Percentiles rank a stretch among this genome's conserved stretches.
Conservation (phyloP, 2,329 filamentous ascomycete genomes). For the Botryotinia narcissicola region DNA sequence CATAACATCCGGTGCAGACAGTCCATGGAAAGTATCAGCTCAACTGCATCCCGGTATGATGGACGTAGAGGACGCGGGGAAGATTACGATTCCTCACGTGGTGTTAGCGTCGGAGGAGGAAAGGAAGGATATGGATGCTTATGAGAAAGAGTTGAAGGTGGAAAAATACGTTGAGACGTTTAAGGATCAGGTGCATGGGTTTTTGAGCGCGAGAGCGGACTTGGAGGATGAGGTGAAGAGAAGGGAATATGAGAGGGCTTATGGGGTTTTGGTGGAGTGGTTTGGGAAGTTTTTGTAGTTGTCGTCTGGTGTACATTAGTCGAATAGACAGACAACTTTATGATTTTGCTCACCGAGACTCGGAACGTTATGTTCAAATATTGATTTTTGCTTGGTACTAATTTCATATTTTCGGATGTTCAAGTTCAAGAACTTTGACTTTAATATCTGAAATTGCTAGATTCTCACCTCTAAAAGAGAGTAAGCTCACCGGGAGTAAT, state of each 20-base stretch:
- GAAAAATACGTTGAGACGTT: constrained; percentile 48
- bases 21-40: constrained; percentile 50
- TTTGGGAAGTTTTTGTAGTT: constrained; percentile 41
- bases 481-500: not conserved
- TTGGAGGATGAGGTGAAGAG: constrained; percentile 44
- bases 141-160: constrained; percentile 41
- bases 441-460: not conserved
- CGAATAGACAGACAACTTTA: not conserved
- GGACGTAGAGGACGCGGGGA: constrained; percentile 56
- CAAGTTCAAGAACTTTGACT: not conserved
- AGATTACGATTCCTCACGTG: constrained; percentile 58
- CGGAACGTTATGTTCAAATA: not conserved
- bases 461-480: too few relatives aligned
- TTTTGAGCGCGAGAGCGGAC: constrained; percentile 53
- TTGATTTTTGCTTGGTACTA: not conserved
- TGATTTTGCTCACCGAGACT: not conserved
- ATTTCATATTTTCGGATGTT: not conserved
- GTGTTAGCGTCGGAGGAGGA: constrained; percentile 55
- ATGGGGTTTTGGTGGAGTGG: constrained; percentile 44
- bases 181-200: constrained; percentile 50
- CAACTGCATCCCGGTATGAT: constrained; percentile 60
- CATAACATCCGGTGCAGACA: constrained; percentile 25
- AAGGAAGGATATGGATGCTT: constrained; percentile 14
- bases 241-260: constrained; percentile 48
- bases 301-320: not conserved